Conservation (phyloP, 257 asterid genomes). For the Cynanchum wilfordii region DNA sequence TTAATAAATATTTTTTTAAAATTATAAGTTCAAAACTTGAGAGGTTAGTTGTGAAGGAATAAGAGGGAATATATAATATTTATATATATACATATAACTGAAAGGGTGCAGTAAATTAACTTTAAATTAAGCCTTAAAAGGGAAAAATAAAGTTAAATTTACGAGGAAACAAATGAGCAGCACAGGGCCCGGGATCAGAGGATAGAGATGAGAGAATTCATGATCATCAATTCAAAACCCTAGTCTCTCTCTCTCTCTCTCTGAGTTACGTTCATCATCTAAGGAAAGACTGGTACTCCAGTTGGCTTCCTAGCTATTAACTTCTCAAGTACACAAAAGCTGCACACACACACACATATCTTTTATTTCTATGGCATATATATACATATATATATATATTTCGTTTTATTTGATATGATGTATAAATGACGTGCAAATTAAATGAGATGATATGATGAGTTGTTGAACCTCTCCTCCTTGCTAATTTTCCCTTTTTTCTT, state of each 20-base stretch:
- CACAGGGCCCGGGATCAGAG: neutral
- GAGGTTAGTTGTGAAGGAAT: too few relatives aligned
- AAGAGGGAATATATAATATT: too few relatives aligned
- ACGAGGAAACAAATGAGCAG: neutral
- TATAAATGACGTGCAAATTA: constrained; percentile 18
- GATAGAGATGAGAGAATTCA: neutral
- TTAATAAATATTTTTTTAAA: too few relatives aligned
- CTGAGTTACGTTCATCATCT: constrained; percentile 1
- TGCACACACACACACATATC: neutral
- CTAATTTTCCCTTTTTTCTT: too few relatives aligned
- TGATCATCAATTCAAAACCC: neutral
- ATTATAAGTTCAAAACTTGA: too few relatives aligned
- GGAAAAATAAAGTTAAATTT: neutral
- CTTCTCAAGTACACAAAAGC: constrained; percentile 19
- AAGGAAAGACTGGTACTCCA: constrained; percentile 27
- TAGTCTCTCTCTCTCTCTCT: too few relatives aligned
- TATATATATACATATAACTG: too few relatives aligned
- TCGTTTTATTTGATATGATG: constrained; percentile 31
- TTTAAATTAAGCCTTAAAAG: neutral
- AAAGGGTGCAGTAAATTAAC: neutral
- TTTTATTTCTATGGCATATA: too few relatives aligned
- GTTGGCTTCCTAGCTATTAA: constrained; percentile 11
- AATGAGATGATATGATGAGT: constrained; percentile 7
- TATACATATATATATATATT: constrained; percentile 8
- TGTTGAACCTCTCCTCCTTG: too few relatives aligned